Evolutionary conservation across 495 filamentous ascomycete genomes (phyloP), one percentile per base, ranked within the genome.

Genomic region (Xylaria longipes): DNA sequence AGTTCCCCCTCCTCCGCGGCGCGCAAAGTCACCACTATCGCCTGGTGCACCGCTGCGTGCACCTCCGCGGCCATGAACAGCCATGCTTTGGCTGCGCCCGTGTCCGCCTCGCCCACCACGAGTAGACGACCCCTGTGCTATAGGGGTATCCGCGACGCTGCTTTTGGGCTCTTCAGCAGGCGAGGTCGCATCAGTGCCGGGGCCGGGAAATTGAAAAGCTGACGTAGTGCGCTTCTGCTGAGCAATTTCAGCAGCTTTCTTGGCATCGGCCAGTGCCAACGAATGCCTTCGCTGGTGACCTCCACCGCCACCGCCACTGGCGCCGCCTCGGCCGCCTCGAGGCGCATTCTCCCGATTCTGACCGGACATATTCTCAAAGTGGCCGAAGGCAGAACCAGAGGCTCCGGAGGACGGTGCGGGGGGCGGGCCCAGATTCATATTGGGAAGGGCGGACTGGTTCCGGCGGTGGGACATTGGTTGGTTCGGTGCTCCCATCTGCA

Each of bases 241-340:
- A 56, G 96, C 96, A 25, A 97, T 81, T 79, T 99, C 96, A 56
- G 96, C 96, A 37, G 97, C 97, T 84, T 97, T 98, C 86, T 97
- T 98, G 35, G 96, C 96, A 81, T 99, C 96, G 5, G 95, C 93
- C 68, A 99, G 83, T 58, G 94, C 97, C 67, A 99, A 88, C 25
- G 96, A 99, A 82, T 99, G 96, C 80, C 96, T 92, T 72, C 96
- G 90, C 80, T 96, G 92, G 80, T 99, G 96, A 62, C 95, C 96
- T 69, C 90, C 88, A 61, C 90, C 91, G 56, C 85, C 83, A 46
- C 84, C 83, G 62, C 90, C 91, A 52, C 84, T 83, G 52, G 83
- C 83, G 50, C 87, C 85, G 72, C 94, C 94, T 72, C 95, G 90
- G 67, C 93, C 91, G 72, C 95, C 93, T 68, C 94, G 89, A 68